A percentile compares a stretch with the other conserved stretches of the same genome.
phyloP scores from a whole-genome alignment of 2,329 filamentous ascomycete genomes.

The Myotisia sp. region DNA sequence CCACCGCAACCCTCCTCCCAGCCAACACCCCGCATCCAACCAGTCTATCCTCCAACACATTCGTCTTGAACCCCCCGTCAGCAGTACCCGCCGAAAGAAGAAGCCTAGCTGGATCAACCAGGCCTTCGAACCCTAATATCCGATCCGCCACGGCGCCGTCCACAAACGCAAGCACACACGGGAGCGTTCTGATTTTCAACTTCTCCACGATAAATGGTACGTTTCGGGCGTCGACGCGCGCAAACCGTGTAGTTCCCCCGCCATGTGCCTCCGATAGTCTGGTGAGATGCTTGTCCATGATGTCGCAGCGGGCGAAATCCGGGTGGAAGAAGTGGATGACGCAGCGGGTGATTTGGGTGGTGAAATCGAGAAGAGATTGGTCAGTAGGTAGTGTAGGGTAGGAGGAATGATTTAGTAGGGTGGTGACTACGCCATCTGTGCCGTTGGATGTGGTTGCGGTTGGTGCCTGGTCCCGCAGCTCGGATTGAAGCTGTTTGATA shows the following conservation, averaged over 20 bases:
- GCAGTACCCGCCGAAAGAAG: constrained; percentile 15
- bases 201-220: constrained; percentile 36
- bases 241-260: constrained; percentile 25
- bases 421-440: constrained; percentile 10
- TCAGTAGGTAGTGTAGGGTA: constrained; percentile 36
- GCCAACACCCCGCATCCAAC: constrained; percentile 26
- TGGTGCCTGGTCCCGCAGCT: constrained; percentile 37
- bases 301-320: constrained; percentile 46
- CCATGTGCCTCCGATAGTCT: constrained; percentile 22
- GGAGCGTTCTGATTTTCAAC: constrained; percentile 32
- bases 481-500: constrained; percentile 45
- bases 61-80: constrained; percentile 29
- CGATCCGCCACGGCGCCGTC: constrained; percentile 32
- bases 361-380: constrained; percentile 45
- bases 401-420: constrained; percentile 15
- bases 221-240: constrained; percentile 32
- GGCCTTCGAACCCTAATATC: constrained; percentile 35
- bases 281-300: constrained; percentile 47
- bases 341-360: constrained; percentile 42
- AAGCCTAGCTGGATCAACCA: constrained; percentile 11
- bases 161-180: constrained; percentile 36
- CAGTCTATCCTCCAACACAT: constrained; percentile 30
- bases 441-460: constrained; percentile 28
- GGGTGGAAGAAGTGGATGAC: constrained; percentile 52
- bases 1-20: constrained; percentile 21